Conservation (phyloP, 2,329 filamentous ascomycete species). For the Hypoxylon sp. region DNA sequence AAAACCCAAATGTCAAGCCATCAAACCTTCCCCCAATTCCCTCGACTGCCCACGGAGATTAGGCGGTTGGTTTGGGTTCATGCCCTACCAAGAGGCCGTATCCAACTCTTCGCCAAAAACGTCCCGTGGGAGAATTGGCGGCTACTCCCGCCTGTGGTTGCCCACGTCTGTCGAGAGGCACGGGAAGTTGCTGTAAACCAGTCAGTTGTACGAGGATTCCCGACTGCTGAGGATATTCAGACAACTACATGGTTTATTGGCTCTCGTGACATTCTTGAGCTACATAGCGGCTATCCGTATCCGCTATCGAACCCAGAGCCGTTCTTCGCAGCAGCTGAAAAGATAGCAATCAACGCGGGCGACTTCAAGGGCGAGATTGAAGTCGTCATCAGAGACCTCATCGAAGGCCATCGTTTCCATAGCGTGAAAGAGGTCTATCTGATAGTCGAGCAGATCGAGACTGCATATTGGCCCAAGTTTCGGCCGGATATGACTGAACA, state of each 20-base stretch:
- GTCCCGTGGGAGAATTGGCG: slow-evolving; percentile 53
- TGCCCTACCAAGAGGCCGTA: slow-evolving; percentile 49
- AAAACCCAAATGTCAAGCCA: slow-evolving; percentile 43
- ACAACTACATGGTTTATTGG: slow-evolving; percentile 52
- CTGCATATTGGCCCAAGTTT: slow-evolving; percentile 51
- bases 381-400: slow-evolving; percentile 45
- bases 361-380: slow-evolving; percentile 49
- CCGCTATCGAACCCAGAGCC: slow-evolving; percentile 52
- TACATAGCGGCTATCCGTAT: slow-evolving; percentile 53
- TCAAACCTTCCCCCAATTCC: slow-evolving; percentile 45
- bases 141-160: slow-evolving; percentile 46
- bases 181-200: slow-evolving; percentile 45
- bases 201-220: slow-evolving; percentile 51
- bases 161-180: slow-evolving; percentile 49
- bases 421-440: slow-evolving; percentile 49
- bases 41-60: slow-evolving; percentile 51
- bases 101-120: slow-evolving; percentile 51
- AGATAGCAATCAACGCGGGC: slow-evolving; percentile 48
- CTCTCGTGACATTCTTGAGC: slow-evolving; percentile 49
- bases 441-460: slow-evolving; percentile 51
- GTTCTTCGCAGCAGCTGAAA: slow-evolving; percentile 49
- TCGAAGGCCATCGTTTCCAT: slow-evolving; percentile 45
- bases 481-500: slow-evolving; percentile 49
- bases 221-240: slow-evolving; percentile 46
- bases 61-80: slow-evolving; percentile 49